These are phyloP conservation scores for apple (Malus domestica) DNA, from an alignment of 306 rosid genomes.

Conservation along the genomic window DNA sequence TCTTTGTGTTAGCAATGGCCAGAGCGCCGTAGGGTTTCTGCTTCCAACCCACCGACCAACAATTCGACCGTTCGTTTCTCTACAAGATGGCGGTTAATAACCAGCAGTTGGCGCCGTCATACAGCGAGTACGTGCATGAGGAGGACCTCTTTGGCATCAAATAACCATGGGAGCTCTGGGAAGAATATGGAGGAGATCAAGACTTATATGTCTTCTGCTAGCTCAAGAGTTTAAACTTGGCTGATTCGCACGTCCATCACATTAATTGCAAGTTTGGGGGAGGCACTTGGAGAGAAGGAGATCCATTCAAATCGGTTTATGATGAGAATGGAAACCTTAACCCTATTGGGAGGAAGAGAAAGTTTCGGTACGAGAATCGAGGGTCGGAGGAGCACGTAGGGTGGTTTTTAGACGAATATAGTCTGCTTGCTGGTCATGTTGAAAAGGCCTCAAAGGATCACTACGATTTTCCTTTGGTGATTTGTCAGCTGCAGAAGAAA, in stretches of 20 bases:
- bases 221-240: background rate
- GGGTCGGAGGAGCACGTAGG: background rate
- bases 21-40: background rate
- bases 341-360: background rate
- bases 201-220: background rate
- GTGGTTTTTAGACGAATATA: background rate
- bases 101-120: background rate
- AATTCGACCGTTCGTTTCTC: background rate
- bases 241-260: background rate
- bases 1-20: too few relatives aligned
- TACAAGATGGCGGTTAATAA: background rate
- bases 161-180: background rate
- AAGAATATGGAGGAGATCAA: background rate
- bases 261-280: background rate
- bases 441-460: too few relatives aligned
- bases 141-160: background rate
- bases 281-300: background rate
- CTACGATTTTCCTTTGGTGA: background rate
- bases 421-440: background rate
- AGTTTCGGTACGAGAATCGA: background rate
- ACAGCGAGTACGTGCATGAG: background rate
- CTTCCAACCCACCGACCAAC: background rate
- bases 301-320: background rate
- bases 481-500: background rate
- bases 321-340: background rate